phyloP scores from a whole-genome alignment of 164 flowering plant species.

The Buxus sempervirens region DNA sequence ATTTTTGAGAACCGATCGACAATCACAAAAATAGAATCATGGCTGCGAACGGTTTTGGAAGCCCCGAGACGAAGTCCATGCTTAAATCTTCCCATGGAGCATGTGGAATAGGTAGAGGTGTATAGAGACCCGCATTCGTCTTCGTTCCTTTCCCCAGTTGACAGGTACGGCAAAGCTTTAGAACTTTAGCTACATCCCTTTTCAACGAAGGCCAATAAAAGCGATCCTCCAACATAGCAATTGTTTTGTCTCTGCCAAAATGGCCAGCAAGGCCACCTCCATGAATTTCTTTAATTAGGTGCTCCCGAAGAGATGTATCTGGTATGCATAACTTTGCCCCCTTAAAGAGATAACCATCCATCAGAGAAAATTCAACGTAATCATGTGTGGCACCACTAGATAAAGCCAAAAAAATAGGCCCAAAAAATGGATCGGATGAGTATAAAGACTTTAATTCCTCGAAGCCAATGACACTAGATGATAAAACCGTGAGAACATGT shows the following conservation, averaged over 20 bases:
- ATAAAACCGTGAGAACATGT: too few relatives aligned
- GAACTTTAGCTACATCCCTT: neutral
- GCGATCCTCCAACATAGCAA: neutral
- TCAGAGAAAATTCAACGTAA: too few relatives aligned
- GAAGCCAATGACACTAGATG: too few relatives aligned
- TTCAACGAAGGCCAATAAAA: conserved; percentile 11
- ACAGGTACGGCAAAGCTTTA: neutral
- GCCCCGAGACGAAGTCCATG: conserved; percentile 8
- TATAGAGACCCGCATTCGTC: conserved; percentile 4
- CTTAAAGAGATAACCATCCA: neutral
- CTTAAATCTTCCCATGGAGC: conserved; percentile 3
- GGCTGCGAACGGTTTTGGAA: neutral
- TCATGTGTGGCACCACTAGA: too few relatives aligned
- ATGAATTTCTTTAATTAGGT: neutral
- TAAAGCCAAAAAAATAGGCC: too few relatives aligned
- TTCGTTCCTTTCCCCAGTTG: neutral
- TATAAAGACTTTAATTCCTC: too few relatives aligned
- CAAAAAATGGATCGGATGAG: too few relatives aligned
- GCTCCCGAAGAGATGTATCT: neutral
- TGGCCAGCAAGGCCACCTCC: neutral
- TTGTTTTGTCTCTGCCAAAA: neutral
- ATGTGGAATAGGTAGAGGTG: neutral
- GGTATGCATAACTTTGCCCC: neutral
- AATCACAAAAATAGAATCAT: conserved; percentile 3
- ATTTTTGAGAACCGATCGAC: conserved; percentile 12